A percentile compares a stretch with the other conserved stretches of the same genome.
These are phyloP conservation scores for Fusarium paranaense DNA, from an alignment of 2,329 filamentous ascomycete genomes.

Conservation along the genomic window DNA sequence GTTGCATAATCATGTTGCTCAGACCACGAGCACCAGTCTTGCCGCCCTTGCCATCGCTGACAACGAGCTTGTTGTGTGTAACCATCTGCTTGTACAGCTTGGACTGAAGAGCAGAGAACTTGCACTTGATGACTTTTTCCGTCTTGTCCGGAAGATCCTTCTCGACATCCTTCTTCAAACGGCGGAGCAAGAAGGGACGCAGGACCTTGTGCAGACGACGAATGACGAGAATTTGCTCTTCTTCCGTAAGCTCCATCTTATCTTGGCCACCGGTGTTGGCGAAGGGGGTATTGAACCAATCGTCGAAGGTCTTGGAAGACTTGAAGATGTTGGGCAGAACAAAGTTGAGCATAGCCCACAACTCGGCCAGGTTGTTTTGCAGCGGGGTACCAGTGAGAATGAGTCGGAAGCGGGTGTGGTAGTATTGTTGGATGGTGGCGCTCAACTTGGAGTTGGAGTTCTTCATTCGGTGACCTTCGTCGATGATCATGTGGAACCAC, in stretches of 20 bases:
- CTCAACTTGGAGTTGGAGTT: slow-evolving; percentile 96
- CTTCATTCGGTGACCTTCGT: slow-evolving; percentile 99
- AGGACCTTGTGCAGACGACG: slow-evolving; percentile 98
- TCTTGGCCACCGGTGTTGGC: slow-evolving; percentile 98
- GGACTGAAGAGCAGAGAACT: slow-evolving; percentile 92
- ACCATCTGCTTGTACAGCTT: slow-evolving; percentile 98
- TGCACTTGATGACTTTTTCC: slow-evolving; percentile 99
- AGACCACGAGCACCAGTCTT: slow-evolving; percentile 94
- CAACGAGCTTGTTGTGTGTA: slow-evolving; percentile 92
- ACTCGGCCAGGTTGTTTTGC: slow-evolving; percentile 94
- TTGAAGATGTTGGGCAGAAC: slow-evolving; percentile 99
- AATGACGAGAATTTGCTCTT: slow-evolving; percentile 99
- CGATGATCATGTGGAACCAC: slow-evolving; percentile 99
- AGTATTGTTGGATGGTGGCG: slow-evolving; percentile 94
- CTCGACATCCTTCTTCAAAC: slow-evolving; percentile 99
- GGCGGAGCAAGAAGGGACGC: slow-evolving; percentile 94
- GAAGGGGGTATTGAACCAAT: slow-evolving; percentile 99
- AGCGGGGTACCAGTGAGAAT: slow-evolving; percentile 97
- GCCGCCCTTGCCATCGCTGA: slow-evolving; percentile 94
- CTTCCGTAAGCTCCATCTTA: slow-evolving; percentile 99
- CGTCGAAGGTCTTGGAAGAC: slow-evolving; percentile 97
- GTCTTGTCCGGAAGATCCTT: slow-evolving; percentile 99
- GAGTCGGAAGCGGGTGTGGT: slow-evolving; percentile 92
- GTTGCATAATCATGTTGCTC: slow-evolving; percentile 99
- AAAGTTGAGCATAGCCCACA: slow-evolving; percentile 99